Base-by-base conservation (phyloP, 176 grass and related monocot species). In the maize (Zea mays) region DNA sequence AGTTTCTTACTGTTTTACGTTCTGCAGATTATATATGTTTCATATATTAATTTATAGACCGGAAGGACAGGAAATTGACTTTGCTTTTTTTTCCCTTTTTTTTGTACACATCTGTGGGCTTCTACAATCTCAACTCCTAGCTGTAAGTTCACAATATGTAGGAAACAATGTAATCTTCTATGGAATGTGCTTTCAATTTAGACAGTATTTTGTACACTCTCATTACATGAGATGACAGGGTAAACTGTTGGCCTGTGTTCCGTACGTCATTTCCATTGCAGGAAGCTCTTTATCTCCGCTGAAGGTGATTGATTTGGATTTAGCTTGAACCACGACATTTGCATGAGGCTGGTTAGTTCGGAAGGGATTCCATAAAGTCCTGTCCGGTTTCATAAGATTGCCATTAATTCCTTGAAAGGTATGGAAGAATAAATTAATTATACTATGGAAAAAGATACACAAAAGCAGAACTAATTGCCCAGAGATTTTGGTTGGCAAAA, bases 41-140 rank as follows among this genome's bases (percentile, higher is more conserved):
- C n/a, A n/a, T n/a, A n/a, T n/a, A n/a, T n/a, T n/a, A n/a, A n/a
- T n/a, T n/a, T n/a, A n/a, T n/a, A n/a, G n/a, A n/a, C n/a, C n/a
- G n/a, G n/a, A n/a, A n/a, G n/a, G n/a, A 27, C 27, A 27, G 27
- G 27, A 27, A 27, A 27, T 27, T 0, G 27, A 27, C 27, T 27
- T 27, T 27, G 27, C 27, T 27, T 27, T 27, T 27, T 27, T 27
- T 27, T 27, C 1, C 1, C 27, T 27, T 27, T 1, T 1, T 27
- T 27, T 86, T 86, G 79, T 86, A 86, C 86, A 88, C 74, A 62
- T 57, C 55, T 88, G 72, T 76, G 78, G 66, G 59, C 59, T 73
- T 81, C 78, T 89, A 77, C 66, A 67, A 51, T 76, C 80, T 76
- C 19, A 80, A 83, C 8, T 81, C 40, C 77, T 77, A 81, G 33